Evolutionary conservation across 805 yeast species (phyloP), one percentile per base, ranked within the genome.

Genomic region (Brettanomyces anomalus): DNA sequence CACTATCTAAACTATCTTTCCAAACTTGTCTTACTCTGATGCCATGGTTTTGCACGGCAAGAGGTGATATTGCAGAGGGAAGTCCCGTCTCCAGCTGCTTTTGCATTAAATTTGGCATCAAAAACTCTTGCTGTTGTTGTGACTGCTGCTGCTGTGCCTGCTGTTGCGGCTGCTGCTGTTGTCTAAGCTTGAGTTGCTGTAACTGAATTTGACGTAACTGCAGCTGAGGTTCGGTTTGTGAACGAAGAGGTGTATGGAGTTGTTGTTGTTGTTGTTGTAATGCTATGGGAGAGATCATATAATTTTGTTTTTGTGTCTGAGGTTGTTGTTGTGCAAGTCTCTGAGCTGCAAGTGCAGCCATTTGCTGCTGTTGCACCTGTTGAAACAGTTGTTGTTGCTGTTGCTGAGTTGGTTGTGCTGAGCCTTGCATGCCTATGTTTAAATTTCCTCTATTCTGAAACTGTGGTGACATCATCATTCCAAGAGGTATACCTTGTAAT

Each of bases 11-110:
- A 55, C 83, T 84, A 43, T 73, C 76, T 32, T 66, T 70, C 88
- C 90, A 83, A 24, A 85, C 93, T 49, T 85, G 89, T 53, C 77
- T 74, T 26, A 80, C 69, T 44, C 77, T 69, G 13, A 81, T 74
- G 26, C 72, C 70, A 39, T 44, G 44, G 43, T 49, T 55, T 24
- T 33, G 34, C 15, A 8, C 21, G 5, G 37, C 3, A 17, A 15
- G 18, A 33, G 35, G 35, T 33, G 28, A 24, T 11, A 33, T 13
- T 14, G 18, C 18, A 10, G 36, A n/a, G 17, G 14, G 36, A n/a
- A n/a, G 15, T 33, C 15, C 10, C 7, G 37, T 17, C 5, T 18
- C 21, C 5, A 5, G 37, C 7, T 15, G 37, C 10, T 13, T 15
- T 16, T 35, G 37, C 21, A 17, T 24, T 24, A 11, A 24, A 24